A percentile compares a stretch with the other conserved stretches of the same genome.
Conservation (phyloP, 768 basidiomycete genomes). For the Lepiota venenata region DNA sequence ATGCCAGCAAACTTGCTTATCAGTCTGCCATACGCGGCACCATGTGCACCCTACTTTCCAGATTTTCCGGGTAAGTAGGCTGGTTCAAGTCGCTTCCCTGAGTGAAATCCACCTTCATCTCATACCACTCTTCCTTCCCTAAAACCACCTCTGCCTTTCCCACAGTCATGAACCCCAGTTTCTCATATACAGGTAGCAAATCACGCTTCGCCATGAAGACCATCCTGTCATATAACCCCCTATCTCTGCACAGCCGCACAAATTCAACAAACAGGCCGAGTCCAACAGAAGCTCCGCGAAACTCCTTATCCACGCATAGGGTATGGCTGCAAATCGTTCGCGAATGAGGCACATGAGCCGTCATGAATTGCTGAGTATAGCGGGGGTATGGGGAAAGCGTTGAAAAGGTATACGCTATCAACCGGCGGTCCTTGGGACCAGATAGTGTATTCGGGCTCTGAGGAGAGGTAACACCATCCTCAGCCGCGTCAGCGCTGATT, state of each 20-base stretch:
- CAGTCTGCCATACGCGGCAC: too few species aligned
- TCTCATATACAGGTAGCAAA: background rate
- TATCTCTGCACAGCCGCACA: background rate
- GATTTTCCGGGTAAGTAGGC: background rate
- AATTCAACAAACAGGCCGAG: constrained; percentile 3
- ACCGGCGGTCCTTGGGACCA: background rate
- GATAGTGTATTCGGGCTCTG: too few species aligned
- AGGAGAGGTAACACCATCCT: too few species aligned
- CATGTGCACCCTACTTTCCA: background rate
- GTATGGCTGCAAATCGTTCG: constrained; percentile 1
- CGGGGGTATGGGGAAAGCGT: constrained; percentile 2
- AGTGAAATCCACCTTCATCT: constrained; percentile 1
- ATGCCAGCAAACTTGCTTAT: too few species aligned
- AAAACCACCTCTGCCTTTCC: constrained; percentile 1
- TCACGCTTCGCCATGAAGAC: constrained; percentile 3
- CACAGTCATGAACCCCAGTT: background rate
- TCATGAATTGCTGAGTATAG: constrained; percentile 1
- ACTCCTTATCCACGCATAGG: background rate
- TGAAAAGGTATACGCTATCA: constrained; percentile 1
- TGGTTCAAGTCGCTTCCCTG: background rate
- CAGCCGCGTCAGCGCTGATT: too few species aligned
- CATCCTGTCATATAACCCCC: constrained; percentile 5
- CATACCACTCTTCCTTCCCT: constrained; percentile 6
- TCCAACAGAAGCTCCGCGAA: constrained; percentile 1
- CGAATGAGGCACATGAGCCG: background rate